Evolutionary conservation across 2,329 filamentous ascomycete genomes (phyloP).

Genomic region (Diplodia seriata): DNA sequence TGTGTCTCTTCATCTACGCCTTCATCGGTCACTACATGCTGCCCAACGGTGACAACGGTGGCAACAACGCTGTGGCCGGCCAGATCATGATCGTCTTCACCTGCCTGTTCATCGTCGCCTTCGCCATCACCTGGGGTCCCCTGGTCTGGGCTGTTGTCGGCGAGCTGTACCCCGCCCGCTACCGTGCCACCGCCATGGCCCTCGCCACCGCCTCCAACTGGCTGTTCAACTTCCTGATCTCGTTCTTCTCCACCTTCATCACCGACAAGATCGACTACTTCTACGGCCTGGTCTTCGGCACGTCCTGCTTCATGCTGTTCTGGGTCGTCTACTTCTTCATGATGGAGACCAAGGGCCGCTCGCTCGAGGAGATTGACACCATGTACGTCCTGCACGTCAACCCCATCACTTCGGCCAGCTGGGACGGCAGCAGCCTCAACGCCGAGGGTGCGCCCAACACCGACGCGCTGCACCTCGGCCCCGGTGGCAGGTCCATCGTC

Average conservation of each 20-base stretch:
- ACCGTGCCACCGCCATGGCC: conserved; percentile 46
- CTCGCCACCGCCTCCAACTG: conserved; percentile 55
- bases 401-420: conserved; percentile 54
- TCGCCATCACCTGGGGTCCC: conserved; percentile 74
- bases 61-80: conserved; percentile 55
- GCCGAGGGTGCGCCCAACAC: conserved; percentile 36
- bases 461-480: conserved; percentile 39
- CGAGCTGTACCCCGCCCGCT: conserved; percentile 68
- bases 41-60: conserved; percentile 41
- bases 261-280: conserved; percentile 72
- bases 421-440: conserved; percentile 23
- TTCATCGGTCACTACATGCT: conserved; percentile 56
- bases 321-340: conserved; percentile 79
- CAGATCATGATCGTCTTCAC: conserved; percentile 71
- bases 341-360: conserved; percentile 74
- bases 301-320: conserved; percentile 70
- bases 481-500: conserved; percentile 44
- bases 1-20: conserved; percentile 65
- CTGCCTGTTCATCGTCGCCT: conserved; percentile 70
- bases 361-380: conserved; percentile 78
- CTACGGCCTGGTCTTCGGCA: conserved; percentile 79
- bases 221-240: conserved; percentile 53
- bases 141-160: conserved; percentile 74
- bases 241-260: conserved; percentile 83
- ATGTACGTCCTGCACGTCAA: conserved; percentile 71